A percentile compares a stretch with the other conserved stretches of the same genome.
These are phyloP conservation scores for Kodamaea fukazawae DNA, from an alignment of 805 yeast species.

Conservation along the genomic window DNA sequence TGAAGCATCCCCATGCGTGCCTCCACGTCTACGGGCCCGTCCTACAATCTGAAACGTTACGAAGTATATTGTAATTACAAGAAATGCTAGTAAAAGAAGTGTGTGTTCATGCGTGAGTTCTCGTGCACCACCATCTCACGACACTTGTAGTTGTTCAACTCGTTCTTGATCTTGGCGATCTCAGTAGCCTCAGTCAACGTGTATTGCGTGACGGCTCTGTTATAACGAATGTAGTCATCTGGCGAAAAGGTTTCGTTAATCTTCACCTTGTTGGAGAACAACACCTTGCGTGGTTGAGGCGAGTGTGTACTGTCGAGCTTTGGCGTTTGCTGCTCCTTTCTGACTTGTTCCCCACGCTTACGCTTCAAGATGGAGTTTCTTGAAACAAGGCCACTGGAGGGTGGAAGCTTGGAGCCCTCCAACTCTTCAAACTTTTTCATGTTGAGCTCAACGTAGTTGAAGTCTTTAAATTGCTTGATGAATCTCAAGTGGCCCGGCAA, in stretches of 20 bases:
- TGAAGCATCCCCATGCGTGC: too few species aligned
- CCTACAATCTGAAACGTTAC: too few species aligned
- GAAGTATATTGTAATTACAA: background rate
- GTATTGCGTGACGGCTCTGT: slow-evolving; percentile 49
- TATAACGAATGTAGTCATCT: slow-evolving; percentile 52
- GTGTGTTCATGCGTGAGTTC: slow-evolving; percentile 58
- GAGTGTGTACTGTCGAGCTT: too few species aligned
- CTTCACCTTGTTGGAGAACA: slow-evolving; percentile 46
- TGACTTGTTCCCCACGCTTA: too few species aligned
- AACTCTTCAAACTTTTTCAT: slow-evolving; percentile 31
- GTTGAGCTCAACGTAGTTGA: slow-evolving; percentile 26
- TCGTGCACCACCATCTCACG: slow-evolving; percentile 69
- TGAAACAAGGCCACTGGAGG: too few species aligned
- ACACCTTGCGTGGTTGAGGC: slow-evolving; percentile 21
- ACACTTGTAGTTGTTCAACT: slow-evolving; percentile 62
- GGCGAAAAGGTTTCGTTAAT: slow-evolving; percentile 55
- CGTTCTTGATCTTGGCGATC: slow-evolving; percentile 57
- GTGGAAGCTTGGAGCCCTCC: background rate
- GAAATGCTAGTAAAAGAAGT: slow-evolving; percentile 48
- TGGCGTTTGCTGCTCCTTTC: too few species aligned
- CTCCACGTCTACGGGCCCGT: too few species aligned
- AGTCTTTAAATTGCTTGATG: slow-evolving; percentile 38
- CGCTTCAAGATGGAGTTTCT: too few species aligned
- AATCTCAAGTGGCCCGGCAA: slow-evolving; percentile 35
- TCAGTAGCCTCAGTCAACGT: slow-evolving; percentile 48